Percentiles rank a stretch among this genome's conserved stretches.
Evolutionary conservation across 2,329 filamentous ascomycete species (phyloP).

Genomic region (Dryadomyces quercus-mongolicae): DNA sequence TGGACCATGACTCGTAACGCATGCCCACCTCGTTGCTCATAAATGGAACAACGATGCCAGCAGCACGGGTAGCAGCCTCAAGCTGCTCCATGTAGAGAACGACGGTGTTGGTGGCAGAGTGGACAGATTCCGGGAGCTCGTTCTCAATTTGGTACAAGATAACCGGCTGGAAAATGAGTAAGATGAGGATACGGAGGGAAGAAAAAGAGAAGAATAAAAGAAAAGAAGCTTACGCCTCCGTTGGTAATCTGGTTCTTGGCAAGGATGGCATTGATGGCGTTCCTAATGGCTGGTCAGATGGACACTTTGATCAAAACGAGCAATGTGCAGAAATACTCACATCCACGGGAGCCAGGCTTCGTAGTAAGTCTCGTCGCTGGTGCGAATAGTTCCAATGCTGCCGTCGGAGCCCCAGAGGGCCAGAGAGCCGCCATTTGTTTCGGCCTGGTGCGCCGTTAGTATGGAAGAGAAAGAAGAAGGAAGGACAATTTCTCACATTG

Average conservation of each 20-base stretch:
- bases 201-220: neutral
- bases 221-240: constrained; percentile 38
- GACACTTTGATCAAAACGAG: too few species aligned
- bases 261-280: constrained; percentile 51
- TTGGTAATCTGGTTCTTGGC: constrained; percentile 71
- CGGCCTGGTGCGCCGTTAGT: constrained; percentile 47
- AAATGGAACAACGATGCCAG: constrained; percentile 9
- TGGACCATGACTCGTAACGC: constrained; percentile 36
- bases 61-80: constrained; percentile 6
- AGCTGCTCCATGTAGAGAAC: constrained; percentile 11
- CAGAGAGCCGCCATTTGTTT: constrained; percentile 64
- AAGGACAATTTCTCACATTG: too few species aligned
- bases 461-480: too few species aligned
- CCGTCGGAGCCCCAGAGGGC: constrained; percentile 64
- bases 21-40: constrained; percentile 21
- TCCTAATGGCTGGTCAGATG: constrained; percentile 16
- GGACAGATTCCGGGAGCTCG: constrained; percentile 41
- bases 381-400: constrained; percentile 51
- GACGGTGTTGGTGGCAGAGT: constrained; percentile 9
- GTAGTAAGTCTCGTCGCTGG: constrained; percentile 48
- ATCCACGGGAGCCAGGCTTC: constrained; percentile 26
- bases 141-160: constrained; percentile 75
- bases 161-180: constrained; percentile 34
- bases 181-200: neutral
- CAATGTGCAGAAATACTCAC: constrained; percentile 1